Conservation (phyloP, 768 basidiomycete genomes). For the Lactifluus volemus region DNA sequence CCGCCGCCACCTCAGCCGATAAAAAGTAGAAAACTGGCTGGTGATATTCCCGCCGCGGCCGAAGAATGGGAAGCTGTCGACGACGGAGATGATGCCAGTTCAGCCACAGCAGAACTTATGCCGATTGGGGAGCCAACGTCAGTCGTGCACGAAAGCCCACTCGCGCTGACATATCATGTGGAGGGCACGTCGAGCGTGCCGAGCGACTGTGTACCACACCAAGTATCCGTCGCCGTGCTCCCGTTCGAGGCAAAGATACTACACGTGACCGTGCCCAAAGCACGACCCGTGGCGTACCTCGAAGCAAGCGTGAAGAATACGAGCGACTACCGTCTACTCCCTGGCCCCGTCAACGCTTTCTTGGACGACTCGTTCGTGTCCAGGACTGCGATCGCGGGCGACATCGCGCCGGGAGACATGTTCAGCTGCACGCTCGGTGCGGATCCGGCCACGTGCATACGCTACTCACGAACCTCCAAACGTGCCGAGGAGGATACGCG, state of each 20-base stretch:
- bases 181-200: conserved; percentile 43
- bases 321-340: conserved; percentile 47
- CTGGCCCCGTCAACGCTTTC: conserved; percentile 47
- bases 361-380: conserved; percentile 50
- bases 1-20: too few relatives aligned
- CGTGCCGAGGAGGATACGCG: conserved; percentile 23
- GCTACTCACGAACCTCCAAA: conserved; percentile 35
- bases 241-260: conserved; percentile 38
- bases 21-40: too few relatives aligned
- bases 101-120: background rate
- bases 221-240: conserved; percentile 43
- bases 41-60: too few relatives aligned
- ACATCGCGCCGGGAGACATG: conserved; percentile 40
- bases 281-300: conserved; percentile 43
- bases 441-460: conserved; percentile 26
- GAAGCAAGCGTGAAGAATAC: conserved; percentile 40
- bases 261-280: conserved; percentile 43
- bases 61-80: background rate
- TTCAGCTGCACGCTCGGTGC: conserved; percentile 49
- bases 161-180: conserved; percentile 44
- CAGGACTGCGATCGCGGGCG: conserved; percentile 40
- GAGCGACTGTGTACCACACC: conserved; percentile 45
- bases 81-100: background rate
- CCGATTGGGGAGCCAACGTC: conserved; percentile 31
- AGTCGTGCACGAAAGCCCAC: conserved; percentile 43